Conservation (phyloP, 2,329 filamentous ascomycete species). For the Dothideomycetes sp. region DNA sequence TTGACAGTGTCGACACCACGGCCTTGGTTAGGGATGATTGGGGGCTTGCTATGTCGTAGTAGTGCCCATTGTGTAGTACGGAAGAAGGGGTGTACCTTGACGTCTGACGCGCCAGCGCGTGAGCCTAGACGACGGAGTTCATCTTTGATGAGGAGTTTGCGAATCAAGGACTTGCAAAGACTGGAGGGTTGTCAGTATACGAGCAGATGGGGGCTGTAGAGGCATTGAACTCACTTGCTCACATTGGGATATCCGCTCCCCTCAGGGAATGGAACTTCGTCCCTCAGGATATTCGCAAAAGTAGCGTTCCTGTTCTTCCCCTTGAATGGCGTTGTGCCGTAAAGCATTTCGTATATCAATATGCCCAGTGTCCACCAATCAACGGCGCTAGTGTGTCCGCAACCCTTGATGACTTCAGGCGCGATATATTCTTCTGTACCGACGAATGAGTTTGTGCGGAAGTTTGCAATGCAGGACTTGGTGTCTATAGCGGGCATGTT, state of each 20-base stretch:
- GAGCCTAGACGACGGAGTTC: slow-evolving; percentile 89
- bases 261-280: slow-evolving; percentile 94
- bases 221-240: slow-evolving; percentile 63
- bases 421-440: slow-evolving; percentile 99
- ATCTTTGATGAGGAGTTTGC: slow-evolving; percentile 96
- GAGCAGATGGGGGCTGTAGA: neutral
- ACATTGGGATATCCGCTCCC: slow-evolving; percentile 74
- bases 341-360: slow-evolving; percentile 97
- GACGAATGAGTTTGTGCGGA: slow-evolving; percentile 96
- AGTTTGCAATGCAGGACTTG: slow-evolving; percentile 95
- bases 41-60: slow-evolving; percentile 94
- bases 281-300: slow-evolving; percentile 91
- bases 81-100: slow-evolving; percentile 95
- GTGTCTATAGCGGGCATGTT: slow-evolving; percentile 96
- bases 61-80: slow-evolving; percentile 92
- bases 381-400: slow-evolving; percentile 93
- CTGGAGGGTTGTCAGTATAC: slow-evolving; percentile 37
- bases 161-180: slow-evolving; percentile 90
- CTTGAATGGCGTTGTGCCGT: slow-evolving; percentile 97
- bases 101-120: slow-evolving; percentile 89
- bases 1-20: slow-evolving; percentile 90
- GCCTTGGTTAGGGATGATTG: slow-evolving; percentile 87
- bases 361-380: slow-evolving; percentile 99
- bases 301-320: slow-evolving; percentile 98
- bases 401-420: slow-evolving; percentile 96